A percentile compares a stretch with the other conserved stretches of the same genome.
phyloP scores from a whole-genome alignment of 2,329 filamentous ascomycete genomes.

The Metarhizium sp. region DNA sequence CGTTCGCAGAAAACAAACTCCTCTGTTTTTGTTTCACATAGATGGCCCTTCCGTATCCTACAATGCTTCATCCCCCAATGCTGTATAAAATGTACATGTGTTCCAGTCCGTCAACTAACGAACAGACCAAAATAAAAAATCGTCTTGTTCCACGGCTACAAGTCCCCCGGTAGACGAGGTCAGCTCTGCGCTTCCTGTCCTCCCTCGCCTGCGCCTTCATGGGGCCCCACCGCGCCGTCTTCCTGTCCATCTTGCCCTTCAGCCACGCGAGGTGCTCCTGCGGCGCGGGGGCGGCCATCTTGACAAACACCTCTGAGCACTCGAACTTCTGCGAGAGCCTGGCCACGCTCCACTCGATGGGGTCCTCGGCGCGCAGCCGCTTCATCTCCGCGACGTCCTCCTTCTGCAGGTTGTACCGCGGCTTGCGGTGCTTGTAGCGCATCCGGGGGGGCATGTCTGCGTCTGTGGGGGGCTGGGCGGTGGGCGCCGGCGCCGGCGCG shows the following conservation, averaged over 20 bases:
- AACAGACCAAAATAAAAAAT: no score
- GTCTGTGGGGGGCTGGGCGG: conserved; percentile 7
- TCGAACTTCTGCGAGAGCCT: conserved; percentile 44
- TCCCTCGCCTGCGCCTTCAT: conserved; percentile 43
- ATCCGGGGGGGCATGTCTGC: conserved; percentile 25
- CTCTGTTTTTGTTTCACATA: no score
- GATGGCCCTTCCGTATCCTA: no score
- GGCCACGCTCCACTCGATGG: conserved; percentile 43
- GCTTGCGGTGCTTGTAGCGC: conserved; percentile 24
- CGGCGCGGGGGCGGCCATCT: conserved; percentile 44
- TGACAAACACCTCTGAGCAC: conserved; percentile 47
- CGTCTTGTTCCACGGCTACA: conserved; percentile 23
- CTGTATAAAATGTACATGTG: no score
- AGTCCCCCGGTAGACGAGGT: conserved; percentile 40
- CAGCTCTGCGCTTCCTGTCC: conserved; percentile 43
- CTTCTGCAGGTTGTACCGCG: conserved; percentile 41
- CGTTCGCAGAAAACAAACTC: no score
- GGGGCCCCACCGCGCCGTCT: conserved; percentile 48
- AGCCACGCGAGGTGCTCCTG: conserved; percentile 37
- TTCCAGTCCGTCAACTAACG: no score
- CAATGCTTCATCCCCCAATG: no score
- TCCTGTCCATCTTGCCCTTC: conserved; percentile 34
- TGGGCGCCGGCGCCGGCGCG: conserved; percentile 11
- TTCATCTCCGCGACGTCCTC: conserved; percentile 53
- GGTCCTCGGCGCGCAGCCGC: conserved; percentile 41